These are phyloP conservation scores for Glycine soja DNA, from an alignment of 306 rosid genomes.

Conservation along the genomic window DNA sequence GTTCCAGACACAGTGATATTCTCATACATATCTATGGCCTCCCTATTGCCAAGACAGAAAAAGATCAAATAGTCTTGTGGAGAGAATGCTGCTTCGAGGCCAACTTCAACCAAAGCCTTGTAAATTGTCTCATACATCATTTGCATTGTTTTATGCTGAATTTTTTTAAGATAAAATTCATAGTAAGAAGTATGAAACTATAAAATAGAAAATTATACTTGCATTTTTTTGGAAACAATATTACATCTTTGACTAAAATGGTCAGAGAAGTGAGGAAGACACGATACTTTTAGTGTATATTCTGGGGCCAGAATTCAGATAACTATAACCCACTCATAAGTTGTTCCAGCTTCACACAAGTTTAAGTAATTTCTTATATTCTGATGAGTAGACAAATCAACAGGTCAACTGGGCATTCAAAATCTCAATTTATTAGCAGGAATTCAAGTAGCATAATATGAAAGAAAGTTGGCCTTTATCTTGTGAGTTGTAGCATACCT, in stretches of 20 bases:
- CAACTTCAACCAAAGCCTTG: constrained; percentile 86
- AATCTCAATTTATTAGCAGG: constrained; percentile 9
- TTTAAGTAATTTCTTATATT: constrained; percentile 15
- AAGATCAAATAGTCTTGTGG: constrained; percentile 96
- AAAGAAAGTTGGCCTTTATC: constrained; percentile 19
- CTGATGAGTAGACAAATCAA: constrained; percentile 4
- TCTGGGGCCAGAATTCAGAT: constrained; percentile 19
- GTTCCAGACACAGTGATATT: constrained; percentile 52
- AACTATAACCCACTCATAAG: not conserved
- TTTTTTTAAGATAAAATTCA: not conserved
- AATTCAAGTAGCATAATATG: not conserved
- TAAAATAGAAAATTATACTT: not conserved
- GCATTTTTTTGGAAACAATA: not conserved
- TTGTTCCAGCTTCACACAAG: not conserved
- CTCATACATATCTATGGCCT: constrained; percentile 61
- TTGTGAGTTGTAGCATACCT: constrained; percentile 63
- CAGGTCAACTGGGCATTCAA: not conserved
- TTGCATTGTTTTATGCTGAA: constrained; percentile 96
- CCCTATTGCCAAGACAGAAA: constrained; percentile 97
- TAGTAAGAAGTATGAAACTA: not conserved
- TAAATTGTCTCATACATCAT: constrained; percentile 95
- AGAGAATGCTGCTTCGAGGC: constrained; percentile 78
- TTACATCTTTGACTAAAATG: constrained; percentile 7
- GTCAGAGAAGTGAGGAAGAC: not conserved
- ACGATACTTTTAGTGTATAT: constrained; percentile 3